A percentile compares a stretch with the other conserved stretches of the same genome.
Conservation (phyloP, 2,329 filamentous ascomycete genomes). For the Podosphaera fusca region DNA sequence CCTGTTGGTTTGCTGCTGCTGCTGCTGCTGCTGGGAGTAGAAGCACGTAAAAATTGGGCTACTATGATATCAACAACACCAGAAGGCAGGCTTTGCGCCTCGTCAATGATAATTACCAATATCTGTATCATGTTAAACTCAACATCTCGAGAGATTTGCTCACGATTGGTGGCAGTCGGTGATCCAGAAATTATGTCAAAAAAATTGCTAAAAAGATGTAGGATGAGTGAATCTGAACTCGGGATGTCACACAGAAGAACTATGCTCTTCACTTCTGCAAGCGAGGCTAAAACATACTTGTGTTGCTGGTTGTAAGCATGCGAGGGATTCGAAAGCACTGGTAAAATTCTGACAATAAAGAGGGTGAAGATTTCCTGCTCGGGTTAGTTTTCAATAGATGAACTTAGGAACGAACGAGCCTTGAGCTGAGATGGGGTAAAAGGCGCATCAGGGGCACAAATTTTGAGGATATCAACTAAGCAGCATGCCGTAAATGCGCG, state of each 20-base stretch:
- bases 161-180: conserved; percentile 49
- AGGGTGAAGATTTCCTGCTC: conserved; percentile 78
- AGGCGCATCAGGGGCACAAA: conserved; percentile 86
- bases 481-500: conserved; percentile 75
- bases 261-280: conserved; percentile 86
- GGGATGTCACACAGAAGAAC: conserved; percentile 75
- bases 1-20: conserved; percentile 19
- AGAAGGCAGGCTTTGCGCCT: conserved; percentile 51
- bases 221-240: conserved; percentile 53
- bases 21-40: conserved; percentile 29
- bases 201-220: conserved; percentile 63
- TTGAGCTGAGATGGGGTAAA: conserved; percentile 80
- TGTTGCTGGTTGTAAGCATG: conserved; percentile 87
- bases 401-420: conserved; percentile 24
- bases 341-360: conserved; percentile 63
- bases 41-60: conserved; percentile 81
- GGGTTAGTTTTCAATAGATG: conserved; percentile 4
- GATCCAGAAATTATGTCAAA: conserved; percentile 79
- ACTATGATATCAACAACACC: conserved; percentile 82
- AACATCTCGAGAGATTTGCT: conserved; percentile 76
- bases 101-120: conserved; percentile 67
- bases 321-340: conserved; percentile 62
- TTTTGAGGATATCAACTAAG: conserved; percentile 73
- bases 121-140: conserved; percentile 80
- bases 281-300: conserved; percentile 68